Evolutionary conservation across 768 basidiomycete genomes (phyloP), one percentile per base, ranked within the genome.

Genomic region (Rhizopogon roseolus): DNA sequence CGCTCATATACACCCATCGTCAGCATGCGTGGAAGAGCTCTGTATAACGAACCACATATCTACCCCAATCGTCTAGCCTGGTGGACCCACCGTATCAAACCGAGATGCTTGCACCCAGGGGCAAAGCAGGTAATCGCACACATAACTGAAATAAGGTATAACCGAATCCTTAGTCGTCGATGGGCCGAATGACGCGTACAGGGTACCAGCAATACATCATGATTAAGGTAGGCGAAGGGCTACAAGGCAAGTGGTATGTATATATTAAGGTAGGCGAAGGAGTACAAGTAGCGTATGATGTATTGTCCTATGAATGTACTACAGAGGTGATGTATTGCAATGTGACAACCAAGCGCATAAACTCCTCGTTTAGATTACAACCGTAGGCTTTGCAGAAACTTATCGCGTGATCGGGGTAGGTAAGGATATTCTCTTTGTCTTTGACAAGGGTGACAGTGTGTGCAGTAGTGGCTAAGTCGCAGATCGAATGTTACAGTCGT

Each of bases 401-500:
- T 59, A 67, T 58, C 66, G 66, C 19, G 60, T 54, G 54, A 62
- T 56, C 17, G 66, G 56, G 45, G 52, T 54, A 54, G 60, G 50
- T 17, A 58, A 55, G 44, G 22, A 22, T 59, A 65, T 41, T 57
- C 65, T 53, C 63, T 66, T 67, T 41, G 59, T 62, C 53, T 68
- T 70, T 41, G 50, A 60, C 54, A 59, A 40, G 39, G 66, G 68
- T 39, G 68, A 64, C 44, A 57, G 53, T 22, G 56, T 41, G 49
- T 54, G 64, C 8, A 55, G 46, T 25, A 53, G 54, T 53, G 68
- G 63, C 27, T 61, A 64, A 53, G 63, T 62, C 52, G 49, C 57
- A 40, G 64, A 56, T 55, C 64, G 60, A 27, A 66, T 48, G 19
- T 76, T 90, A 62, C 91, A 93, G 67, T 93, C 86, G 50, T 78